Evolutionary conservation across 768 basidiomycete genomes (phyloP), one percentile per base, ranked within the genome.

Genomic region (Podaxis sp.): DNA sequence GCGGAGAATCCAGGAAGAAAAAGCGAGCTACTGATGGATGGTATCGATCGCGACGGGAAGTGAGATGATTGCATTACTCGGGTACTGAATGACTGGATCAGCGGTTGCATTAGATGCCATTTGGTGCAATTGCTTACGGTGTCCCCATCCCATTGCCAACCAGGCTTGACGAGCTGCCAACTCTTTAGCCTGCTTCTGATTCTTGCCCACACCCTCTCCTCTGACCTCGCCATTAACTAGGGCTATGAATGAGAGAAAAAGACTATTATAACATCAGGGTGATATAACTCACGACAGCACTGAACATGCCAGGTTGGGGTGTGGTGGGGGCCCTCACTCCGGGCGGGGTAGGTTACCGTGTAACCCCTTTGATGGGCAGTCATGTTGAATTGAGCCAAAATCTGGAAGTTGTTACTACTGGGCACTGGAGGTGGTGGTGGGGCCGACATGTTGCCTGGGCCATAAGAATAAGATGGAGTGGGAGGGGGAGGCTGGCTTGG

Each of bases 121-220:
- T 40, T 19, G 54, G n/a, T 5, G 19, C 28, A 11, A 22, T n/a
- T 68, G 33, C 69, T 68, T 67, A 65, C 66, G 57, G 63, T 64
- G 62, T 68, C 77, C 78, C 85, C 86, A 88, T 58, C 83, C 81
- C 79, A 88, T 76, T 2, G 74, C 63, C 11, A 69, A 68, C 74
- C 79, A 86, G 52, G 87, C 87, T 59, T 81, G 75, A 42, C 81
- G 80, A 36, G 86, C 87, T n/a, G 88, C 87, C 64, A 85, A 83
- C 73, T 88, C 86, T 66, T 87, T 89, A 7, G 87, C 88, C n/a
- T 73, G 52, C 65, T 88, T 89, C 71, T 87, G 86, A 61, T 78
- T 88, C 63, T 82, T 84, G 22, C 83, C 88, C 3, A 54, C 65
- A 0, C 86, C 88, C 3, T 70, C 56, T 24, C 87, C 88, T 64